These are phyloP conservation scores for Picea abies DNA, from an alignment of 83 land plant genomes.

Conservation along the genomic window DNA sequence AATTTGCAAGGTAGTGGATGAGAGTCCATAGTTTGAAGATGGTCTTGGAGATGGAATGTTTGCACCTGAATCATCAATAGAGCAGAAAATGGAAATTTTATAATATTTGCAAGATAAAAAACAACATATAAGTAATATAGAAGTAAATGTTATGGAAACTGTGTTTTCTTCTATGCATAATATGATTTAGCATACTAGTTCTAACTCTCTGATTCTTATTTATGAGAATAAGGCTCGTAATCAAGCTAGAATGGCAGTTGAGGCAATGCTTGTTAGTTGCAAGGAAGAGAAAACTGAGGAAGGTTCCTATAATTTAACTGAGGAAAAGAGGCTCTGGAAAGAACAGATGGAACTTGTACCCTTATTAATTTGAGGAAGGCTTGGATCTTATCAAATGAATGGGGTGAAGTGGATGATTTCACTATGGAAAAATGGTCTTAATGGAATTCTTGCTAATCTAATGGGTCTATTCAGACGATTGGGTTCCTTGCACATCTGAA, in stretches of 20 bases:
- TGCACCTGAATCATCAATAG: not conserved
- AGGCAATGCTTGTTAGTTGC: constrained; percentile 61
- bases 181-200: not conserved
- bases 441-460: constrained; percentile 97
- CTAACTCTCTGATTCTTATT: not conserved
- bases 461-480: constrained; percentile 96
- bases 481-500: constrained; percentile 89
- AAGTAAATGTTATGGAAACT: not conserved
- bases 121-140: not conserved
- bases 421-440: constrained; percentile 91
- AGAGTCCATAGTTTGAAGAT: not conserved
- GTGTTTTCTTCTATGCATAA: not conserved
- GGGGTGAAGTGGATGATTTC: constrained; percentile 97
- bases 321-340: constrained; percentile 67
- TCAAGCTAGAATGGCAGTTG: constrained; percentile 66
- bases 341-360: constrained; percentile 86
- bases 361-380: constrained; percentile 80
- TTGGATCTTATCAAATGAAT: constrained; percentile 84
- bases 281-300: constrained; percentile 24
- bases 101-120: not conserved
- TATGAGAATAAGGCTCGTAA: constrained; percentile 17
- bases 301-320: constrained; percentile 49
- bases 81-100: not conserved
- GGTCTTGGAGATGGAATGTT: not conserved
- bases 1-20: not conserved